A percentile compares a stretch with the other conserved stretches of the same genome.
phyloP scores from a whole-genome alignment of 495 filamentous ascomycete genomes.

The Talaromyces nanjingensis region DNA sequence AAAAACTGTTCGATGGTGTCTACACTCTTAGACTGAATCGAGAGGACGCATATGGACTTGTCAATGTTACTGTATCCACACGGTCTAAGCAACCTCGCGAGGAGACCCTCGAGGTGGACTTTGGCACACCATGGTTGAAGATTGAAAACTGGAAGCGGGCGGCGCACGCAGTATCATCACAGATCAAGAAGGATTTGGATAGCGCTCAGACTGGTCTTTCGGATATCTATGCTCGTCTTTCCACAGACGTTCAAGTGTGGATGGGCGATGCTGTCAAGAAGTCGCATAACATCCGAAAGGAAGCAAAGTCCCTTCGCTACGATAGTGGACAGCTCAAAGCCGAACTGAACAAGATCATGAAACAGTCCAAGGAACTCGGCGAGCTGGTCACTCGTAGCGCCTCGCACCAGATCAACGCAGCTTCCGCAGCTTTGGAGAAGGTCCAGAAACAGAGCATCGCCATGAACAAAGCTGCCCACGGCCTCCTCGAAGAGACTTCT shows the following conservation, averaged over 20 bases:
- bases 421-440: slow-evolving; percentile 24
- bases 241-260: slow-evolving; percentile 42
- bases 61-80: slow-evolving; percentile 52
- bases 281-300: slow-evolving; percentile 27
- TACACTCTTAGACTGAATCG: slow-evolving; percentile 50
- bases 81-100: slow-evolving; percentile 43
- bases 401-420: slow-evolving; percentile 27
- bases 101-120: slow-evolving; percentile 49
- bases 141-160: slow-evolving; percentile 50
- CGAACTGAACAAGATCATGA: slow-evolving; percentile 21
- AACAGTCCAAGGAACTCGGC: slow-evolving; percentile 32
- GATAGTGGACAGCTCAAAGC: slow-evolving; percentile 19
- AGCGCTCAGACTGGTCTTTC: slow-evolving; percentile 36
- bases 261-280: slow-evolving; percentile 41
- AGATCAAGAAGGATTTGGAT: slow-evolving; percentile 35
- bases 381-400: slow-evolving; percentile 28
- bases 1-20: slow-evolving; percentile 49
- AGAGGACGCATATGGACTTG: slow-evolving; percentile 49
- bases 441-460: slow-evolving; percentile 15
- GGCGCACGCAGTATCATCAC: slow-evolving; percentile 32
- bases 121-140: slow-evolving; percentile 58
- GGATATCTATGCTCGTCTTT: slow-evolving; percentile 37
- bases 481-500: slow-evolving; percentile 25
- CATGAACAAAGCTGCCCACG: slow-evolving; percentile 23
- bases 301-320: slow-evolving; percentile 24